A percentile compares a stretch with the other conserved stretches of the same genome.
These are phyloP conservation scores for Carex cristatella DNA, from an alignment of 176 grass and related monocot genomes.

Conservation along the genomic window DNA sequence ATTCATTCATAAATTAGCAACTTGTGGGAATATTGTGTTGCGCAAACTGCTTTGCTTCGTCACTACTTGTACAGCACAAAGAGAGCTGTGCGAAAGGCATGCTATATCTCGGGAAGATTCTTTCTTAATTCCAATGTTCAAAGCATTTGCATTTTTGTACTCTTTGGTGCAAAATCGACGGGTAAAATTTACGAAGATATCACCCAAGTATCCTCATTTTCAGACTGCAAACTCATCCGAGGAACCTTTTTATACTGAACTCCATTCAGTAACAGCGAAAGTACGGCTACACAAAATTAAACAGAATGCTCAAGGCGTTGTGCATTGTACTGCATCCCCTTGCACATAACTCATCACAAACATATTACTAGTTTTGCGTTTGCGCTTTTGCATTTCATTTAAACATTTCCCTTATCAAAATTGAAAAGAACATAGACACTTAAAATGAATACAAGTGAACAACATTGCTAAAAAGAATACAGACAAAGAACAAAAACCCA, in stretches of 20 bases:
- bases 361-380: neutral
- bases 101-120: neutral
- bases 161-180: neutral
- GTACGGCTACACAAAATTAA: neutral
- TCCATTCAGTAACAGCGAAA: neutral
- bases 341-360: neutral
- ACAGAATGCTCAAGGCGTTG: neutral
- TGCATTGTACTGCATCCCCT: neutral
- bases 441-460: neutral
- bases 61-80: neutral
- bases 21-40: neutral
- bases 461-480: neutral
- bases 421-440: neutral
- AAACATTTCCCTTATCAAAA: neutral
- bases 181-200: neutral
- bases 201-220: neutral
- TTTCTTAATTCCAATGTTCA: neutral
- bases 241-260: neutral
- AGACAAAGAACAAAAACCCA: neutral
- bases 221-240: neutral
- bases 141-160: neutral
- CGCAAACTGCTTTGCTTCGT: neutral
- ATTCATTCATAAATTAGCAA: neutral
- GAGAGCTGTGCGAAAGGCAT: neutral
- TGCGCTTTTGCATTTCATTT: neutral